Base-by-base conservation (phyloP, 148 eudicot genomes). In the Selenicereus undatus region DNA sequence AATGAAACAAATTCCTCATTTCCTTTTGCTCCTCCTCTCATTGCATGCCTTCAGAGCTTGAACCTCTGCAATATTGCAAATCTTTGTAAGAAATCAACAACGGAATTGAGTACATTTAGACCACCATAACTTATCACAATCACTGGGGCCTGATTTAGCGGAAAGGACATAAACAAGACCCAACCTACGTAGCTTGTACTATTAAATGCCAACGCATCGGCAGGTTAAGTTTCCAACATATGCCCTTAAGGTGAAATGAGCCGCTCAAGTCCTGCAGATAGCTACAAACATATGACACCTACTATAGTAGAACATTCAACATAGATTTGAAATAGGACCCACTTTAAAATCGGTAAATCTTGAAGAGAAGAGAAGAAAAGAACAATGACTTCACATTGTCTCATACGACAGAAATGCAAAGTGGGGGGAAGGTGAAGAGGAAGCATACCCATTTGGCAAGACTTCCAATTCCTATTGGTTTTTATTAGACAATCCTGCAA, bases 401-500 rank as follows among this genome's bases (percentile, higher is more conserved):
- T 64, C 68, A 64, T 64, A 22, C n/a, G 29, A 66, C 29, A 66
- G 71, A 66, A 65, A 27, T 27, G 43, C 42, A 22, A 48, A 64
- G 11, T 5, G 12, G 51, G 17, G 50, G 11, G 35, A 22, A 64
- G 8, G 26, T 27, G 17, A 75, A 43, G 14, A 74, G 52, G 66
- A 73, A 73, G 32, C 79, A 77, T 81, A 81, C 83, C 83, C 78
- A 81, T 78, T 74, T 84, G 86, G 68, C 86, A 84, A 11, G 84
- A 73, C 81, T 84, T 84, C 86, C 86, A 84, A 69, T 84, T 84
- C 58, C 86, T 73, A 29, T 84, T 75, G 22, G 86, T 84, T 27
- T 81, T 81, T n/a, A 84, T 76, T 5, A 84, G 84, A 78, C 86
- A 84, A 56, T 84, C 86, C 86, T 84, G 72, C 81, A 84, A 72